Conservation (phyloP, 176 grass and related monocot species). For the Carex myosuroides region DNA sequence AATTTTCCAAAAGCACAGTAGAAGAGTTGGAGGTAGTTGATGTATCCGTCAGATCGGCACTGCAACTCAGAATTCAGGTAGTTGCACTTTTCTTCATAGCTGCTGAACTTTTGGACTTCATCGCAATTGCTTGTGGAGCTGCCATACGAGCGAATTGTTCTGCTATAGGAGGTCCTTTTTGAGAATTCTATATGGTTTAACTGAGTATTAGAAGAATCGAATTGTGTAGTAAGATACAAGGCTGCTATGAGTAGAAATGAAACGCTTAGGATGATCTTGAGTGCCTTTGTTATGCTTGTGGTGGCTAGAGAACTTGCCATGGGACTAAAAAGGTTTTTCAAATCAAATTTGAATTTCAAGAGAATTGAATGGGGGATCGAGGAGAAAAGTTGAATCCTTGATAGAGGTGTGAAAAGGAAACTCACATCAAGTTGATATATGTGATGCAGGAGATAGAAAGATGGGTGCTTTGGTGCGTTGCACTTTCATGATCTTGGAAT, state of each 20-base stretch:
- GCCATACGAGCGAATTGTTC: not conserved
- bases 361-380: not conserved
- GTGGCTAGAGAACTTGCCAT: slow-evolving; percentile 21
- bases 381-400: not conserved
- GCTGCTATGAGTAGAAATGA: slow-evolving; percentile 26
- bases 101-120: slow-evolving; percentile 6
- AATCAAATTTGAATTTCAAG: not conserved
- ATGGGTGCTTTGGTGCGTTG: not conserved
- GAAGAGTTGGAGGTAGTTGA: slow-evolving; percentile 56
- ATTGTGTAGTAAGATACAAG: not conserved
- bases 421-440: not conserved
- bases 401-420: not conserved
- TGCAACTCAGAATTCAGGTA: not conserved
- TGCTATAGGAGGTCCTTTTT: not conserved
- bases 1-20: slow-evolving; percentile 33
- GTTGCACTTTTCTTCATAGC: not conserved
- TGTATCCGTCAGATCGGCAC: slow-evolving; percentile 26
- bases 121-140: slow-evolving; percentile 5
- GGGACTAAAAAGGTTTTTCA: not conserved
- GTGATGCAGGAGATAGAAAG: not conserved
- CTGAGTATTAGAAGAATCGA: not conserved
- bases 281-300: not conserved
- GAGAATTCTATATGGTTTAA: not conserved
- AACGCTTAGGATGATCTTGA: slow-evolving; percentile 4
- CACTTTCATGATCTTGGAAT: not conserved